Conservation (phyloP, 2,329 filamentous ascomycete species). For the Leptodontidium sp. region DNA sequence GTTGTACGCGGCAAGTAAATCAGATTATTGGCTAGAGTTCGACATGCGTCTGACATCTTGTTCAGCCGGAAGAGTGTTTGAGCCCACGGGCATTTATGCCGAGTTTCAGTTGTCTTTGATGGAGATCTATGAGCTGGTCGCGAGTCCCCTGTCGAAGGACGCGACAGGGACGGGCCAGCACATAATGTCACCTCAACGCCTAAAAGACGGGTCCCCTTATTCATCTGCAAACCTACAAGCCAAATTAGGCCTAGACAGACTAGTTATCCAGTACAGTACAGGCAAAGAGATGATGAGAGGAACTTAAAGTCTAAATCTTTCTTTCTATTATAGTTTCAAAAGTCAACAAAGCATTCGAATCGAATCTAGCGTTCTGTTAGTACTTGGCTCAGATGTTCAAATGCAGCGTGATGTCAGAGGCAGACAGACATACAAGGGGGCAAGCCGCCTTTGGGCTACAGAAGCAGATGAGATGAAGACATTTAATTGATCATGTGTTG, state of each 20-base stretch:
- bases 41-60: slow-evolving; percentile 33
- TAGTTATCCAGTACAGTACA: neutral
- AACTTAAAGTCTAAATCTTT: neutral
- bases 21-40: slow-evolving; percentile 22
- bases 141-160: neutral
- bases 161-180: slow-evolving; percentile 3
- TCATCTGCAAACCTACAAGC: too few relatives aligned
- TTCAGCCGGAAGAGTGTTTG: slow-evolving; percentile 21
- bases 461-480: neutral
- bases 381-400: neutral
- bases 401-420: slow-evolving; percentile 11
- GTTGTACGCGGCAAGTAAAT: slow-evolving; percentile 11
- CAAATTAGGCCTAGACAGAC: neutral
- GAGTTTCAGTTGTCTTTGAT: slow-evolving; percentile 8
- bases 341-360: slow-evolving; percentile 8
- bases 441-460: neutral
- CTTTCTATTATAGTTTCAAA: neutral
- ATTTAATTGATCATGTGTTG: too few relatives aligned
- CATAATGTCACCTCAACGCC: neutral
- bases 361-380: neutral
- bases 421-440: neutral
- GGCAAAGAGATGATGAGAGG: neutral
- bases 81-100: slow-evolving; percentile 21
- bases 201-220: neutral
- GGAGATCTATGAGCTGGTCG: slow-evolving; percentile 4